Evolutionary conservation across 176 grass and related monocot genomes (phyloP).

Genomic region (Pharus latifolius): DNA sequence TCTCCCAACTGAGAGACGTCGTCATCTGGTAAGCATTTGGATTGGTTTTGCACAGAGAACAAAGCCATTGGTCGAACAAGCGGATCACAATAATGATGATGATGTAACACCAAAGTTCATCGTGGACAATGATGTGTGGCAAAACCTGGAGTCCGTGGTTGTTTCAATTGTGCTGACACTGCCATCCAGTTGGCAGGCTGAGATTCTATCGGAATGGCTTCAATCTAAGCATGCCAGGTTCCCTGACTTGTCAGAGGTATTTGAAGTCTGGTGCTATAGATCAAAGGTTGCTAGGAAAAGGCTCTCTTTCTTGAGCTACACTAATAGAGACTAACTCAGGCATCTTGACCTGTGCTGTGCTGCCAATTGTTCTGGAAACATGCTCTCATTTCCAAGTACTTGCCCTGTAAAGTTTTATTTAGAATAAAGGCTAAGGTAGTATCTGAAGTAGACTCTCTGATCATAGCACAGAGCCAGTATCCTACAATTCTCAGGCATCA

Average conservation of each 20-base stretch:
- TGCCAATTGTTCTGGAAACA: background rate
- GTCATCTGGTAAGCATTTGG: slow-evolving; percentile 50
- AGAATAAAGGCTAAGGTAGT: background rate
- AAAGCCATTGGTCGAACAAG: slow-evolving; percentile 27
- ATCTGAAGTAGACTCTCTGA: background rate
- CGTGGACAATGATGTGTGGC: slow-evolving; percentile 61
- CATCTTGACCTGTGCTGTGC: background rate
- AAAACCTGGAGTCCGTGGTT: slow-evolving; percentile 49
- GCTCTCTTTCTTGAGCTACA: slow-evolving; percentile 17
- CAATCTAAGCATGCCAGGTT: slow-evolving; percentile 45
- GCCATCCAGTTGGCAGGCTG: slow-evolving; percentile 52
- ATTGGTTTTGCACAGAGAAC: slow-evolving; percentile 36
- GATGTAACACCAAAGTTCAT: slow-evolving; percentile 4
- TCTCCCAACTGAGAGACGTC: slow-evolving; percentile 34
- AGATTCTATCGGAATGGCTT: slow-evolving; percentile 68
- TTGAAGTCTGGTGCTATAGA: slow-evolving; percentile 83
- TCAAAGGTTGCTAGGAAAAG: slow-evolving; percentile 63
- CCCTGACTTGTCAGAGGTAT: slow-evolving; percentile 69
- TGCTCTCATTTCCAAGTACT: background rate
- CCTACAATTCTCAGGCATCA: background rate
- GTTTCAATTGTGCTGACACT: slow-evolving; percentile 65
- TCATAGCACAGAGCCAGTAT: background rate
- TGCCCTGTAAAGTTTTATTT: background rate
- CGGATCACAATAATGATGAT: background rate
- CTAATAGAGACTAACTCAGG: background rate